Evolutionary conservation across 2,329 filamentous ascomycete species (phyloP), one percentile per base, ranked within the genome.

Genomic region (Aspergillus novoparasiticus): DNA sequence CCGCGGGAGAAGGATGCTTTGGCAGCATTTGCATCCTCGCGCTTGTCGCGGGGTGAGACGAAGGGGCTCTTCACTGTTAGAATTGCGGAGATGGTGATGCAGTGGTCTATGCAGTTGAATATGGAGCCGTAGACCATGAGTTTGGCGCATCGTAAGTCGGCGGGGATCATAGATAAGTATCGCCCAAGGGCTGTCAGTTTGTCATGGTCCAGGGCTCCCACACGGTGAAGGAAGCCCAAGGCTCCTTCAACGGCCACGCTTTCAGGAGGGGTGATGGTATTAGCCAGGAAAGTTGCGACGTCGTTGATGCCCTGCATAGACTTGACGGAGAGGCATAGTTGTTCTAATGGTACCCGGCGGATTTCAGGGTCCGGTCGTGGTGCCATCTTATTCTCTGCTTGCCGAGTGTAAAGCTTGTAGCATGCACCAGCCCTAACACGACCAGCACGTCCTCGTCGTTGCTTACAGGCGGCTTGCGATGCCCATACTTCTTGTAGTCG

Each of bases 401-500:
- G 92, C 63, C 89, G 86, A 0, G 95, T 98, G 78, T 93, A 99
- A 2, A 99, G 85, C 79, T 98, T 98, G 83, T 96, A 99, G 83
- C 94, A 98, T 68, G 88, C 89, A 60, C 95, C 95, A 28, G 91
- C 91, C 60, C 93, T 88, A 0, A 99, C 95, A 85, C 95, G 90
- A 73, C 95, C 95, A 32, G 95, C 95, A 81, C 95, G 90, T 74
- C 95, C 95, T 60, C 93, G 89, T 43, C 95, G 88, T 76, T 99
- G 95, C 78, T 97, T 97, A 76, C 94, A 97, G 4, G 95, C 94
- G 10, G 95, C 94, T 46, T 89, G 88, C 1, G 94, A 98, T 0
- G 94, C 95, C 94, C 94, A 99, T 0, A 93, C 93, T 80, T 99
- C 95, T 69, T 94, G 91, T 1, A 99, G 87, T 72, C 92, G 93